Conservation (phyloP, 2,329 filamentous ascomycete species). For the Fusarium newnesense region DNA sequence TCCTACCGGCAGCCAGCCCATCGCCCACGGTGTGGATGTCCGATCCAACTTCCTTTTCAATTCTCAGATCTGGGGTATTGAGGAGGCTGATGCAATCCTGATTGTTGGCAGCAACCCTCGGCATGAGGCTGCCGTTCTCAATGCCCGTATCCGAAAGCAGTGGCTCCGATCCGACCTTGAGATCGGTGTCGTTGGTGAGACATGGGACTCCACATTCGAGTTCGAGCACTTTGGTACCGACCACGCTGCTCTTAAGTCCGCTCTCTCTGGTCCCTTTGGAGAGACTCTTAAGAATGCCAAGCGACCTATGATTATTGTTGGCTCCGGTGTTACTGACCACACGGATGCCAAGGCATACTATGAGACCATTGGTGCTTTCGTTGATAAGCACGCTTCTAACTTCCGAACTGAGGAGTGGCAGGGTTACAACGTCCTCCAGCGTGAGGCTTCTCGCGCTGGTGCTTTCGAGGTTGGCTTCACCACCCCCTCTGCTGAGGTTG, state of each 20-base stretch:
- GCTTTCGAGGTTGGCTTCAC: constrained; percentile 97
- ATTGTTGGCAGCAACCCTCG: constrained; percentile 95
- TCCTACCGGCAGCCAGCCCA: constrained; percentile 81
- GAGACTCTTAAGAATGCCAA: constrained; percentile 90
- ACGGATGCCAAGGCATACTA: constrained; percentile 91
- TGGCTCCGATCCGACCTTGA: constrained; percentile 96
- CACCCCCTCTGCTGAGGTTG: constrained; percentile 82
- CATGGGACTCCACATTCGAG: constrained; percentile 94
- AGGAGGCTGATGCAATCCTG: constrained; percentile 91
- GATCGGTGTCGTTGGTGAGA: constrained; percentile 89
- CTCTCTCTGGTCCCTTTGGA: constrained; percentile 86
- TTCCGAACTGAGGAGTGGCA: constrained; percentile 94
- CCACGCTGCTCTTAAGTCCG: constrained; percentile 82
- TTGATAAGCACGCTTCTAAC: constrained; percentile 90
- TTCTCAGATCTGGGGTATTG: constrained; percentile 91
- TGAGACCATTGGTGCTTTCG: constrained; percentile 88
- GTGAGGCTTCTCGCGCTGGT: constrained; percentile 89
- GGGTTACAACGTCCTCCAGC: constrained; percentile 96
- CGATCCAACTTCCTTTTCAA: constrained; percentile 98
- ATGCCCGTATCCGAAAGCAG: constrained; percentile 97
- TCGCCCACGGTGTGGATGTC: constrained; percentile 93
- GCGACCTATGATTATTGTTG: constrained; percentile 96
- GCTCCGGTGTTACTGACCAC: constrained; percentile 92
- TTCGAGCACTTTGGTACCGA: constrained; percentile 90
- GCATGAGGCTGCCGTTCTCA: constrained; percentile 93